Conservation (phyloP, 129 eudicot genomes). For the Deinandra increscens region DNA sequence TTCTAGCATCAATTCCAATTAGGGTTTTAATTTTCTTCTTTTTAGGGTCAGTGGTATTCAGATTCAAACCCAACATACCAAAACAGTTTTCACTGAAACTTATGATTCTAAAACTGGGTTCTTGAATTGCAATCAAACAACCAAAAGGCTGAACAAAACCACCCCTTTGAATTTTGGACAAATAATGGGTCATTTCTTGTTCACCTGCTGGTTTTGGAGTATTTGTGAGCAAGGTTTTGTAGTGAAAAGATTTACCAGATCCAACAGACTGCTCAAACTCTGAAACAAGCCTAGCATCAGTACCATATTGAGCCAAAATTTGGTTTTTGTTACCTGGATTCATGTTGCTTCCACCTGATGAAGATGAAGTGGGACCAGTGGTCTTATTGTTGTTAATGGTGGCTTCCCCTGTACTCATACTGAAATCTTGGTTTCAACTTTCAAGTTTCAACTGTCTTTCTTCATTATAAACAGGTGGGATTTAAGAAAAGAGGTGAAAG, state of each 20-base stretch:
- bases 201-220: slow-evolving; percentile 36
- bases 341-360: slow-evolving; percentile 44
- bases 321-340: slow-evolving; percentile 7
- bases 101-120: slow-evolving; percentile 48
- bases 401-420: not conserved
- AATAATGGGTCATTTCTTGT: slow-evolving; percentile 55
- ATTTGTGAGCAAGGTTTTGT: slow-evolving; percentile 33
- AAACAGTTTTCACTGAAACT: slow-evolving; percentile 62
- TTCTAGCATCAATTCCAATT: slow-evolving; percentile 67
- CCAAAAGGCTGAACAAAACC: slow-evolving; percentile 71
- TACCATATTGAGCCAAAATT: slow-evolving; percentile 47
- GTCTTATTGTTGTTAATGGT: slow-evolving; percentile 24
- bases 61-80: slow-evolving; percentile 50
- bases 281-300: slow-evolving; percentile 58
- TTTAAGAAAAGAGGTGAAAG: no score
- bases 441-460: no score
- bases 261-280: slow-evolving; percentile 59
- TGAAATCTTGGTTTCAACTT: no score
- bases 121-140: slow-evolving; percentile 68
- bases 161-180: slow-evolving; percentile 64
- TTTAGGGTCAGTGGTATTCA: not conserved
- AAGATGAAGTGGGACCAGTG: slow-evolving; percentile 39
- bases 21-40: slow-evolving; percentile 19
- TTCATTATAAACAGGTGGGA: no score
- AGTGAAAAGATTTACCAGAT: slow-evolving; percentile 68